Base-by-base conservation (phyloP, 768 basidiomycete genomes). In the Mycena belliarum region DNA sequence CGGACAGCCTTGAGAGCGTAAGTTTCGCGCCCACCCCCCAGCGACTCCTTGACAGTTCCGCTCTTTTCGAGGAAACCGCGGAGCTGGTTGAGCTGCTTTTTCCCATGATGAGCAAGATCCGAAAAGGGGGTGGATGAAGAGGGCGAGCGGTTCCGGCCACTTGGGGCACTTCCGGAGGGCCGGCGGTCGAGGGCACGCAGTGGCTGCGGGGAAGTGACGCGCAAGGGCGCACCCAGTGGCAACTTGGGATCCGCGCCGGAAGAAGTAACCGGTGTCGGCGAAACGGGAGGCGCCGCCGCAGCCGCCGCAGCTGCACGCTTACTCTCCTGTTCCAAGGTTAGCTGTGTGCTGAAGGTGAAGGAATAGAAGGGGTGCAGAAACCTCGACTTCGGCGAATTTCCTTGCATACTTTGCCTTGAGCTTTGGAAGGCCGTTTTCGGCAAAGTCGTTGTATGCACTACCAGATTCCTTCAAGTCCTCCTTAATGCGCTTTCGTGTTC, bases 321-420 rank as follows among this genome's bases (percentile, higher is more conserved):
- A 75, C 88, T 79, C 61, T 92, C 91, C 91, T 93, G 64, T 16
- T 37, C 49, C 18, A n/a, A 23, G 42, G 35, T 48, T 15, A 35
- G 15, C 47, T 49, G 49, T 16, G 57, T n/a, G n/a, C n/a, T n/a
- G n/a, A n/a, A 60, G 28, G 14, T 45, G 43, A 54, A 52, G 10
- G 43, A 44, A 46, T 45, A 32, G 33, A 48, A 25, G 23, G 40
- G 43, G 21, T 28, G 37, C 40, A 41, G 28, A 28, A 60, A 92
- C 94, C 79, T 96, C 95, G 8, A 90, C 87, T 63, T 95, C 93
- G 47, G 87, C 84, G 68, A 91, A 93, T 72, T 92, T 95, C 75
- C 87, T 92, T 23, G 83, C 71, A 69, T 97, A 97, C 40, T 80
- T 73, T 48, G 84, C 79, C 75, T 93, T 95, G 50, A 95, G 73